A percentile compares a stretch with the other conserved stretches of the same genome.
Conservation (phyloP, 805 yeast genomes). For the Alloascoidea africana region DNA sequence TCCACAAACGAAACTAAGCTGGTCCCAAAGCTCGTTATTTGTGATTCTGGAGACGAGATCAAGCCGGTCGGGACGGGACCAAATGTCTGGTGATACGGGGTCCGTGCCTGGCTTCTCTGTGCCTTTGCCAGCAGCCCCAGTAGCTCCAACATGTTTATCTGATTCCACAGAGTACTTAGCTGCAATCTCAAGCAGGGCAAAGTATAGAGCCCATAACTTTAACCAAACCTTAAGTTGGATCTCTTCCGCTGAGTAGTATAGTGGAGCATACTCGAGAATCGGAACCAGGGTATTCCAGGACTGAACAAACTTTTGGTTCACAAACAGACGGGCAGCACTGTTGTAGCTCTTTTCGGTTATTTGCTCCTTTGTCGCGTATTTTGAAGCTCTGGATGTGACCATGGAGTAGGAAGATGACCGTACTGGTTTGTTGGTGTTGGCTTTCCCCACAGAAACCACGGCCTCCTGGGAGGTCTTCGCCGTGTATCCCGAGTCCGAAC, state of each 20-base stretch:
- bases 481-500: no score
- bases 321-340: not conserved
- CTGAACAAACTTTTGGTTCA: not conserved
- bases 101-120: not conserved
- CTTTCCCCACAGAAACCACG: no score
- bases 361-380: no score
- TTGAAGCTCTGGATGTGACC: no score
- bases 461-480: no score
- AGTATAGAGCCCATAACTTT: conserved; percentile 1
- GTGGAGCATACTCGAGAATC: not conserved
- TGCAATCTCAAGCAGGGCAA: not conserved
- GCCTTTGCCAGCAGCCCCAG: not conserved
- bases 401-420: no score
- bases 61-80: not conserved
- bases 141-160: not conserved
- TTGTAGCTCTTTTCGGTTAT: no score
- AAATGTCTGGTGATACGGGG: not conserved
- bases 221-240: not conserved
- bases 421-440: no score
- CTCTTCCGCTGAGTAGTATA: not conserved
- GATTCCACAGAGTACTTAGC: not conserved
- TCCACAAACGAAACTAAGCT: not conserved
- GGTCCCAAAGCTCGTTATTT: conserved; percentile 1
- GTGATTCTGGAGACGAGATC: not conserved
- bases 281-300: not conserved